A percentile compares a stretch with the other conserved stretches of the same genome.
phyloP scores from a whole-genome alignment of 2,329 filamentous ascomycete genomes.

The Mycogone perniciosa region DNA sequence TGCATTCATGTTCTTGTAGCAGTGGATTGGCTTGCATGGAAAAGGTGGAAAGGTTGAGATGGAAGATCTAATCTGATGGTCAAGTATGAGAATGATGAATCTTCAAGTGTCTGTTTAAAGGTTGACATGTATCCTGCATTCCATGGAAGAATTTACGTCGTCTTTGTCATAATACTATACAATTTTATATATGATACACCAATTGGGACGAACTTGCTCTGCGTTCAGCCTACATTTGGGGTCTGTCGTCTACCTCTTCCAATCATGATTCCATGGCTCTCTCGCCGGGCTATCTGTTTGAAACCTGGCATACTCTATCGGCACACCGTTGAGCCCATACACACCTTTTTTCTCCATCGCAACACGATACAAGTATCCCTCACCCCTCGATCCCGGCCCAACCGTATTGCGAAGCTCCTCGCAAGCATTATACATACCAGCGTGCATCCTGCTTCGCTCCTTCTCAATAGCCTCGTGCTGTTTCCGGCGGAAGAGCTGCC shows the following conservation, averaged over 20 bases:
- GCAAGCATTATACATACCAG: conserved; percentile 76
- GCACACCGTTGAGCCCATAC: conserved; percentile 65
- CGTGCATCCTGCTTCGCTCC: conserved; percentile 73
- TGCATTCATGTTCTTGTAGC: conserved; percentile 4
- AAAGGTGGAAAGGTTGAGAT: conserved; percentile 3
- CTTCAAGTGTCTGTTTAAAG: conserved; percentile 2
- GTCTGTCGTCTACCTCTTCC: conserved; percentile 55
- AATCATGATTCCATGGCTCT: conserved; percentile 87
- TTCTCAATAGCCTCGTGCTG: conserved; percentile 56
- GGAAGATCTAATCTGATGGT: neutral
- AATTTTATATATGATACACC: conserved; percentile 10
- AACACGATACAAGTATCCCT: conserved; percentile 74
- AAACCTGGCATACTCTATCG: conserved; percentile 82
- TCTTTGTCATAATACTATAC: conserved; percentile 5
- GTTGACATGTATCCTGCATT: no score
- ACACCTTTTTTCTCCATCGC: conserved; percentile 89
- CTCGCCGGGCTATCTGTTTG: conserved; percentile 77
- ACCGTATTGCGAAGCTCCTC: conserved; percentile 67
- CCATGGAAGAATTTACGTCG: neutral
- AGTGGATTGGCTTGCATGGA: neutral
- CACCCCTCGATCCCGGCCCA: conserved; percentile 50
- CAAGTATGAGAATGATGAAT: conserved; percentile 20
- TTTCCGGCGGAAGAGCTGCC: conserved; percentile 72
- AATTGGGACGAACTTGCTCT: conserved; percentile 5
- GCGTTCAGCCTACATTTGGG: neutral